A percentile compares a stretch with the other conserved stretches of the same genome.
phyloP scores from a whole-genome alignment of 1,284 basidiomycete genomes.

The Coriolopsis trogii region DNA sequence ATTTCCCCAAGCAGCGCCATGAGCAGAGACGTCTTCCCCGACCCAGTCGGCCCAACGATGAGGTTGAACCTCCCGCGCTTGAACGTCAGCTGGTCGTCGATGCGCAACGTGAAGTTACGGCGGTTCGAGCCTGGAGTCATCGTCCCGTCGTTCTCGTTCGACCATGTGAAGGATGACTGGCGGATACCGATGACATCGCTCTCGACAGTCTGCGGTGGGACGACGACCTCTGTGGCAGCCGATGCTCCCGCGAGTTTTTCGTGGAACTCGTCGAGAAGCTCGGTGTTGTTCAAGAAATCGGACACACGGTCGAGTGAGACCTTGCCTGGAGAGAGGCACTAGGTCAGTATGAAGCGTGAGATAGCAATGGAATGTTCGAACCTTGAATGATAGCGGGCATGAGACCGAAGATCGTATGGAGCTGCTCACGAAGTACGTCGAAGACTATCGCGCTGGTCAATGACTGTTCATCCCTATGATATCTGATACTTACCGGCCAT shows the following conservation, averaged over 20 bases:
- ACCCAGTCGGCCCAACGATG: slow-evolving; percentile 63
- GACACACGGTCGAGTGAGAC: slow-evolving; percentile 55
- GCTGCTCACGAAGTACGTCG: slow-evolving; percentile 23
- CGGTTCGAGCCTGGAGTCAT: slow-evolving; percentile 35
- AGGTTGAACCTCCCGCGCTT: slow-evolving; percentile 60
- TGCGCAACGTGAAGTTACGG: slow-evolving; percentile 49
- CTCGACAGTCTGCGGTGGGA: slow-evolving; percentile 26
- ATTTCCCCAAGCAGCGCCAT: slow-evolving; percentile 64
- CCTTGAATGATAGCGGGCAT: slow-evolving; percentile 40
- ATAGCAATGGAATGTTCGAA: slow-evolving; percentile 13
- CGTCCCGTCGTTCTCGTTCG: slow-evolving; percentile 33
- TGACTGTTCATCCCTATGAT: too few species aligned
- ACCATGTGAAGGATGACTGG: slow-evolving; percentile 45
- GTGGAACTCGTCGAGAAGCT: slow-evolving; percentile 50
- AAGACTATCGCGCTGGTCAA: slow-evolving; percentile 7
- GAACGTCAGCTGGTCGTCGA: slow-evolving; percentile 60
- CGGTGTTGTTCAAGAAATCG: slow-evolving; percentile 51
- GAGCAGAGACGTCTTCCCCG: slow-evolving; percentile 54
- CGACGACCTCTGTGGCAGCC: slow-evolving; percentile 21
- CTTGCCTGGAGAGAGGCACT: slow-evolving; percentile 37
- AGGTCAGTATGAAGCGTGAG: background rate
- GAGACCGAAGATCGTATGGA: slow-evolving; percentile 36
- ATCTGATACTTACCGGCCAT: slow-evolving; percentile 38
- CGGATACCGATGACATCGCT: slow-evolving; percentile 42
- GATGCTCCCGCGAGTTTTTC: slow-evolving; percentile 33